Conservation (phyloP, 176 grass and related monocot species). For the Otatea glauca region DNA sequence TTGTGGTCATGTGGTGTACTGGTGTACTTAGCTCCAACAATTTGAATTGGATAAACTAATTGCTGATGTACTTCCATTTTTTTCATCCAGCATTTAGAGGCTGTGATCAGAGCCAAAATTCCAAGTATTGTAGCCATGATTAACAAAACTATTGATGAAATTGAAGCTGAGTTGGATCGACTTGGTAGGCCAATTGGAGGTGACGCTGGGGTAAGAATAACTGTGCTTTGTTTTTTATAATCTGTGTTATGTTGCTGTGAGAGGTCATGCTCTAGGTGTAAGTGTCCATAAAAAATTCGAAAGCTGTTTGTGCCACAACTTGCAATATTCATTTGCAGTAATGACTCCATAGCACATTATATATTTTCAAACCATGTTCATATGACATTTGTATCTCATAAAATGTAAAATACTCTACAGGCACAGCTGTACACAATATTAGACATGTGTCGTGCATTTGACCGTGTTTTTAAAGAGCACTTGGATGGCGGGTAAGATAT, state of each 20-base stretch:
- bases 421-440: slow-evolving; percentile 99
- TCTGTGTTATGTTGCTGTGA: slow-evolving; percentile 15
- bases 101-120: slow-evolving; percentile 92
- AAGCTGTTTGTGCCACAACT: slow-evolving; percentile 15
- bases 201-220: slow-evolving; percentile 83
- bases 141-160: slow-evolving; percentile 99
- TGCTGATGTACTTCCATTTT: slow-evolving; percentile 40
- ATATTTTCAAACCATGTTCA: slow-evolving; percentile 6
- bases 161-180: slow-evolving; percentile 92
- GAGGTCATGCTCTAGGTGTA: neutral
- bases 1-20: neutral
- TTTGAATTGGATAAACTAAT: slow-evolving; percentile 16
- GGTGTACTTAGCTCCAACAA: neutral
- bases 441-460: slow-evolving; percentile 99
- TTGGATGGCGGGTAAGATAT: slow-evolving; percentile 94
- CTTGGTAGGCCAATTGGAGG: slow-evolving; percentile 93
- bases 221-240: neutral
- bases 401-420: slow-evolving; percentile 48
- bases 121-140: slow-evolving; percentile 96
- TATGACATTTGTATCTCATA: slow-evolving; percentile 24
- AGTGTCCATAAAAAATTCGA: slow-evolving; percentile 5
- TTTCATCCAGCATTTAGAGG: slow-evolving; percentile 82
- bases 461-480: slow-evolving; percentile 98
- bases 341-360: neutral
- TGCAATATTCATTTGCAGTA: slow-evolving; percentile 25